Percentiles rank a stretch among this genome's conserved stretches.
Evolutionary conservation across 2,329 filamentous ascomycete species (phyloP).

Genomic region (Phoma sp.): DNA sequence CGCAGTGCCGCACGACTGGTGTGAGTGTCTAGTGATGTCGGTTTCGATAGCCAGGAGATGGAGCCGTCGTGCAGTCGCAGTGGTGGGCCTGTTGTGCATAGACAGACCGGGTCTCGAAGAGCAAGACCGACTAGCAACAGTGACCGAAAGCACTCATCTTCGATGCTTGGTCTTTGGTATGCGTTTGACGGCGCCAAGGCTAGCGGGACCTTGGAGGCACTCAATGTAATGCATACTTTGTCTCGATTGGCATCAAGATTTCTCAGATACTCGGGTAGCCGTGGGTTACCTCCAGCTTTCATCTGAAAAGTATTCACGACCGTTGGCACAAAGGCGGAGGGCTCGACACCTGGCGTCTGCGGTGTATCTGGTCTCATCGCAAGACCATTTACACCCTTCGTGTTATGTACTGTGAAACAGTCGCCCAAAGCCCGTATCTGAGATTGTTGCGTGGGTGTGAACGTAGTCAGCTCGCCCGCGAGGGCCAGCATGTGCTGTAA

Average conservation of each 20-base stretch:
- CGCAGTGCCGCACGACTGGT: conserved; percentile 13
- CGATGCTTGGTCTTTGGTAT: conserved; percentile 40
- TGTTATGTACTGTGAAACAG: conserved; percentile 23
- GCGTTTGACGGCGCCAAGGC: conserved; percentile 39
- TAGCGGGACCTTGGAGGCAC: conserved; percentile 49
- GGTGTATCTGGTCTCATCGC: conserved; percentile 26
- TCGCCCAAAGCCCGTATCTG: conserved; percentile 31
- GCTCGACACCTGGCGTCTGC: conserved; percentile 10
- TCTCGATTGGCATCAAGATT: conserved; percentile 53
- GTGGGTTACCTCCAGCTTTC: conserved; percentile 52
- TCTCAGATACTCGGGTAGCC: conserved; percentile 48
- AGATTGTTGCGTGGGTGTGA: conserved; percentile 18
- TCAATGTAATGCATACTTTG: conserved; percentile 52
- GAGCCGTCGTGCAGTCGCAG: conserved; percentile 43
- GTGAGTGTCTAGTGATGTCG: conserved; percentile 33
- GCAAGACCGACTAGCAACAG: conserved; percentile 51
- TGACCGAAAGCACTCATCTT: conserved; percentile 52
- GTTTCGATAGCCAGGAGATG: conserved; percentile 42
- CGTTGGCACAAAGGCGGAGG: conserved; percentile 20
- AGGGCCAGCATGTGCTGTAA: conserved; percentile 51
- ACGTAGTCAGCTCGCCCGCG: conserved; percentile 30
- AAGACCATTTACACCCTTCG: conserved; percentile 9
- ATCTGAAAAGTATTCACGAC: conserved; percentile 50
- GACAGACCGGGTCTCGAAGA: conserved; percentile 49
- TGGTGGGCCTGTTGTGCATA: conserved; percentile 47